These are phyloP conservation scores for Colletotrichum eremochloae DNA, from an alignment of 2,329 filamentous ascomycete genomes.

Conservation along the genomic window DNA sequence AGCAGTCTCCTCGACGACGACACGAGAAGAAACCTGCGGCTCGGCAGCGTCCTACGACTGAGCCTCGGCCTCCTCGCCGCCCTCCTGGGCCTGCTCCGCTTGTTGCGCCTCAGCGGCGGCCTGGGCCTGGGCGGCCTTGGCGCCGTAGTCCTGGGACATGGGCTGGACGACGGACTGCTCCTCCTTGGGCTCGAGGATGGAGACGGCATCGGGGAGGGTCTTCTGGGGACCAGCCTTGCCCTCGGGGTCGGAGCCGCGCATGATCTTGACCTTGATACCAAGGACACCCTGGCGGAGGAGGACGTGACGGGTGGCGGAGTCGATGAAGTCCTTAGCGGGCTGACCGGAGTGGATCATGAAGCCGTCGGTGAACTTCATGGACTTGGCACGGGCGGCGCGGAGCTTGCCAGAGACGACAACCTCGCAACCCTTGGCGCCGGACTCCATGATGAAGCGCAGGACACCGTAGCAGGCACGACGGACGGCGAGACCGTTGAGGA, in stretches of 20 bases:
- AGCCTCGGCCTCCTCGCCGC: slow-evolving; percentile 68
- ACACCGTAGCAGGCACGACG: slow-evolving; percentile 99
- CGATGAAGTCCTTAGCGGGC: slow-evolving; percentile 99
- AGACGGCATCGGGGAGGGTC: slow-evolving; percentile 97
- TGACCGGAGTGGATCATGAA: slow-evolving; percentile 99
- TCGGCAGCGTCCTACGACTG: slow-evolving; percentile 58
- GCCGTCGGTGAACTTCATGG: slow-evolving; percentile 99
- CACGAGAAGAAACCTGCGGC: slow-evolving; percentile 40
- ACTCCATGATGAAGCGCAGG: slow-evolving; percentile 99
- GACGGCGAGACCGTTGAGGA: slow-evolving; percentile 99
- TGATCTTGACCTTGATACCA: slow-evolving; percentile 99
- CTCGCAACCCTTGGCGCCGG: slow-evolving; percentile 99
- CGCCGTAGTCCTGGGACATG: slow-evolving; percentile 98
- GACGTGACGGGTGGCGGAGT: slow-evolving; percentile 98
- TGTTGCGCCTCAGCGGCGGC: slow-evolving; percentile 74
- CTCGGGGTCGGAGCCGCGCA: slow-evolving; percentile 99
- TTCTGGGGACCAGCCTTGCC: slow-evolving; percentile 99
- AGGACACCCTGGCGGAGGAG: slow-evolving; percentile 99
- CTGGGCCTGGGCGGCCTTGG: slow-evolving; percentile 80
- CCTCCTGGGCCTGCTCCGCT: slow-evolving; percentile 64
- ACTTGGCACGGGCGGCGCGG: slow-evolving; percentile 98
- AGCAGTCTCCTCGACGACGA: slow-evolving; percentile 17
- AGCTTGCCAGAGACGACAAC: slow-evolving; percentile 99
- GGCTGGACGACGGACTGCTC: slow-evolving; percentile 95
- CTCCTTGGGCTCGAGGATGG: slow-evolving; percentile 99